Base-by-base conservation (phyloP, 345 rosid species). In the Nasturtium officinale region DNA sequence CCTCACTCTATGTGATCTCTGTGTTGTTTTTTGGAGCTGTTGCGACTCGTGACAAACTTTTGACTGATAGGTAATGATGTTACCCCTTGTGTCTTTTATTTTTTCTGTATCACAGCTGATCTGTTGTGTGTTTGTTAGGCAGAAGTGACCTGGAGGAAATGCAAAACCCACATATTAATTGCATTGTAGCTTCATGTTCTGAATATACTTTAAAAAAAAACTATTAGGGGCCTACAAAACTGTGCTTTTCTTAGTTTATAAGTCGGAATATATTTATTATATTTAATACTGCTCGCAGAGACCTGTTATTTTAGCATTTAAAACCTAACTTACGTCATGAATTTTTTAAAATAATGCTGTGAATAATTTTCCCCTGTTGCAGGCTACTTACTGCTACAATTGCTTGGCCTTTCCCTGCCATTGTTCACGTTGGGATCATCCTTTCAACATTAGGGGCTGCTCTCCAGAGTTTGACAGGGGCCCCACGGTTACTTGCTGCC, bases 391-490 rank as follows among this genome's bases (percentile, higher is more conserved):
- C 93, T 47, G 98, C 98, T 77, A 89, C 98, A 74, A 65, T 95
- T 80, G 97, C 99, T 61, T 91, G 97, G 99, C 99, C 99, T 83
- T 78, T 81, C 60, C 97, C 99, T 40, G 81, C 89, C 51, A 76
- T 96, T 64, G 79, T 92, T 68, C 89, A 96, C 25, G 71, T 89
- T 63, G 98, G 99, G 67, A 96, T 96, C 69, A 92, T 96, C 72
- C 96, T 92, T 73, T 96, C 99, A 71, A 96, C 98, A 66, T 80
- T 96, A 85, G 99, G 98, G 65, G 99, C 99, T 23, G 99, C 98
- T 77, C 99, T 96, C 71, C 99, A 96, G 71, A 92, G 98, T 82
- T 69, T 96, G 79, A 87, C 97, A 6, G 99, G 99, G 62, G 99
- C 99, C 65, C 99, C 99, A 43, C 87, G 97, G 67, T 85, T 96